A percentile compares a stretch with the other conserved stretches of the same genome.
phyloP scores from a whole-genome alignment of 805 yeast genomes.

The Torulaspora maleeae region DNA sequence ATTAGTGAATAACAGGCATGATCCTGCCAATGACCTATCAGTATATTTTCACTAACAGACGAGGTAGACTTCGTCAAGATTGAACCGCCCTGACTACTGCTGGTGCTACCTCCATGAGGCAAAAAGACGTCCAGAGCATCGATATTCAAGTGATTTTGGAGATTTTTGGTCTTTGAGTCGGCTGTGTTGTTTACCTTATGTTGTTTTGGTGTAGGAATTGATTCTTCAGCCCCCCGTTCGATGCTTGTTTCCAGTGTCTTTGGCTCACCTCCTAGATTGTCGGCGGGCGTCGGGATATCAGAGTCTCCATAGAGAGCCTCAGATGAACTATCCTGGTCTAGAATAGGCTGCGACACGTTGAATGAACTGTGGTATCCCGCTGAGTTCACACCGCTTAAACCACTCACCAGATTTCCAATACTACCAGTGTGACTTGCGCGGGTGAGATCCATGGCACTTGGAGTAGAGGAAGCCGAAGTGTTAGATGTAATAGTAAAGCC shows the following conservation, averaged over 20 bases:
- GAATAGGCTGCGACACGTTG: constrained; percentile 6
- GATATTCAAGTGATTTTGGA: constrained; percentile 3
- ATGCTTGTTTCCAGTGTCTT: constrained; percentile 14
- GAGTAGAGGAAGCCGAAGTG: constrained; percentile 24
- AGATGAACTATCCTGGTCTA: constrained; percentile 12
- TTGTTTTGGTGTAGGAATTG: not conserved
- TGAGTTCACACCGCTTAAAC: constrained; percentile 3
- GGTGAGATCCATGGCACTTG: constrained; percentile 17
- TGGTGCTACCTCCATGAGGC: constrained; percentile 19
- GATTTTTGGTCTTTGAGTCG: not conserved
- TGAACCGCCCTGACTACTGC: constrained; percentile 28
- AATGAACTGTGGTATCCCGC: constrained; percentile 4
- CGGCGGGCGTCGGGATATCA: constrained; percentile 18
- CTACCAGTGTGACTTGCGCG: constrained; percentile 7
- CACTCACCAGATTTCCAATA: constrained; percentile 3
- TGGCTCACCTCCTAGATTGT: constrained; percentile 15
- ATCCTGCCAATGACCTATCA: constrained; percentile 12
- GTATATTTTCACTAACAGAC: constrained; percentile 16
- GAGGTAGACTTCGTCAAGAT: constrained; percentile 25
- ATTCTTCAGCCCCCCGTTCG: constrained; percentile 11
- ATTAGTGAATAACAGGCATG: constrained; percentile 8
- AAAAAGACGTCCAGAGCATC: constrained; percentile 11
- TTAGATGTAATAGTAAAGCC: constrained; percentile 17
- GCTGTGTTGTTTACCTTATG: not conserved
- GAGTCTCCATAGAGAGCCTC: constrained; percentile 13